A percentile compares a stretch with the other conserved stretches of the same genome.
Conservation (phyloP, 2,329 filamentous ascomycete genomes). For the Aspergillus aculeatinus region DNA sequence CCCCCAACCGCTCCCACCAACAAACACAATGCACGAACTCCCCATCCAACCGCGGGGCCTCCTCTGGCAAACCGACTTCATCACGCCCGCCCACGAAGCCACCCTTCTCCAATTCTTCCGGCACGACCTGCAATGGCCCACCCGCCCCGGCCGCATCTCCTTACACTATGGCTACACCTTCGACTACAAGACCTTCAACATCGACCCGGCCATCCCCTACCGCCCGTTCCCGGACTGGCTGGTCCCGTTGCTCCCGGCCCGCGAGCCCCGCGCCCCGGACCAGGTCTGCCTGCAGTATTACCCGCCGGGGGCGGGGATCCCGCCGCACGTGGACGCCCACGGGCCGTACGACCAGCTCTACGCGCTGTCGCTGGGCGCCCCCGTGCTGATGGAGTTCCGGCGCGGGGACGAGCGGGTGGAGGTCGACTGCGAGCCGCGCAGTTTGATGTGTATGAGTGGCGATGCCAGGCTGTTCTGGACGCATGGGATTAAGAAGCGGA, state of each 20-base stretch:
- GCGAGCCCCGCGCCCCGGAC: constrained; percentile 50
- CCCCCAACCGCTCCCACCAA: not conserved
- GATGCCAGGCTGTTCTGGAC: constrained; percentile 57
- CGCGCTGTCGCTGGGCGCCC: constrained; percentile 33
- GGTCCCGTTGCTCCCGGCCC: constrained; percentile 47
- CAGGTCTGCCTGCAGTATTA: constrained; percentile 63
- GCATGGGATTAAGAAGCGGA: constrained; percentile 56
- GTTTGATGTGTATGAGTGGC: constrained; percentile 54
- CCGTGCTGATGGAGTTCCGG: constrained; percentile 34
- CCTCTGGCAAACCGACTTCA: constrained; percentile 50
- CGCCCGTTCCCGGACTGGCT: constrained; percentile 55
- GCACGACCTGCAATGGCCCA: constrained; percentile 50
- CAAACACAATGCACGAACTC: constrained; percentile 17
- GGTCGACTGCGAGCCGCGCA: constrained; percentile 50
- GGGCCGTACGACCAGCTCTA: constrained; percentile 43
- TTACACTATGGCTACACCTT: constrained; percentile 60
- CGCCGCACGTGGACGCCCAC: constrained; percentile 62
- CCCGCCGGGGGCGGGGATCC: constrained; percentile 59
- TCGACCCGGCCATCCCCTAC: constrained; percentile 52
- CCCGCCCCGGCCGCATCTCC: constrained; percentile 48
- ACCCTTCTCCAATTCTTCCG: constrained; percentile 48
- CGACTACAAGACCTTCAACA: constrained; percentile 59
- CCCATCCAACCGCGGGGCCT: constrained; percentile 28
- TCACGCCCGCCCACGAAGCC: constrained; percentile 48
- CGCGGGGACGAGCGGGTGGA: constrained; percentile 37